Conservation (phyloP, 148 eudicot genomes). For the Tetragonia tetragonoides region DNA sequence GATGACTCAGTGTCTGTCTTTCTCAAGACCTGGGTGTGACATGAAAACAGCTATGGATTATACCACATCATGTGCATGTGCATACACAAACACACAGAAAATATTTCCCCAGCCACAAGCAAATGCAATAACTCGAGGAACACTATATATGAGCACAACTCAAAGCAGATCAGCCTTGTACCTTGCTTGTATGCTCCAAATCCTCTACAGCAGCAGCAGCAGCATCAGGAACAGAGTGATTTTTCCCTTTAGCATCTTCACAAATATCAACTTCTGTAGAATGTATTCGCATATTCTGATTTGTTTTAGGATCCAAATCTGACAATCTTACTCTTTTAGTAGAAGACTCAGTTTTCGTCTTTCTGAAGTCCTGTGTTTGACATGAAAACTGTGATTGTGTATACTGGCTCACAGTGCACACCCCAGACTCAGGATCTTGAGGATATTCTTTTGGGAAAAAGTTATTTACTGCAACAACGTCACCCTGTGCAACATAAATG, state of each 20-base stretch:
- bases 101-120: neutral
- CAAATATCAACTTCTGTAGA: slow-evolving; percentile 27
- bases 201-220: slow-evolving; percentile 92
- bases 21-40: too few relatives aligned
- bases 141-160: slow-evolving; percentile 6
- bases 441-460: slow-evolving; percentile 71
- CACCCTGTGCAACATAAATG: slow-evolving; percentile 46
- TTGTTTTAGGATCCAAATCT: slow-evolving; percentile 22
- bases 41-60: too few relatives aligned
- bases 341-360: slow-evolving; percentile 29
- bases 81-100: neutral
- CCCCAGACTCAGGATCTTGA: slow-evolving; percentile 60
- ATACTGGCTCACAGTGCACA: slow-evolving; percentile 75
- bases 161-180: slow-evolving; percentile 22
- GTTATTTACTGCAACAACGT: slow-evolving; percentile 44
- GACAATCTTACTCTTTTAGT: slow-evolving; percentile 51
- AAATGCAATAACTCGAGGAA: neutral
- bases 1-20: too few relatives aligned
- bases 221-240: slow-evolving; percentile 60
- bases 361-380: slow-evolving; percentile 43
- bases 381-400: slow-evolving; percentile 68
- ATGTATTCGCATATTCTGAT: slow-evolving; percentile 21
- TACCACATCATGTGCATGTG: neutral
- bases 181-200: slow-evolving; percentile 92
- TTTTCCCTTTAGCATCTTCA: slow-evolving; percentile 33